Percentiles rank a stretch among this genome's conserved stretches.
Evolutionary conservation across 306 rosid species (phyloP).

Genomic region (Fragaria nilgerrensis): DNA sequence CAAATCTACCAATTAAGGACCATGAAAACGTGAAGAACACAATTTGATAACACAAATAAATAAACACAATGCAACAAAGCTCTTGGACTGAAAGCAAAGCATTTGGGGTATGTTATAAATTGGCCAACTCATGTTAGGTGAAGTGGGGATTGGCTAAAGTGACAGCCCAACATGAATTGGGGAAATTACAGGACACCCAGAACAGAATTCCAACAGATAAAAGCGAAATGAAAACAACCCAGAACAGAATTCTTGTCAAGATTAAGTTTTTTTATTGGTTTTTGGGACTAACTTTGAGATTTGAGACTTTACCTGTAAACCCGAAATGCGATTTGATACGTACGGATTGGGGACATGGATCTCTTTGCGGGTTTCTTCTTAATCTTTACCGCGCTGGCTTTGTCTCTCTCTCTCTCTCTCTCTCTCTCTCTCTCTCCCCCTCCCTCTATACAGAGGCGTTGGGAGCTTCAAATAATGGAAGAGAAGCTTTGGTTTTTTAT

Average conservation of each 20-base stretch:
- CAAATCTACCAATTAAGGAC: slow-evolving; percentile 25
- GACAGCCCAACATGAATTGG: slow-evolving; percentile 52
- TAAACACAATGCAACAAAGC: slow-evolving; percentile 44
- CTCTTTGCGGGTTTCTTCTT: slow-evolving; percentile 35
- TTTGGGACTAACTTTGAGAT: slow-evolving; percentile 27
- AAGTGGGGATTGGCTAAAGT: slow-evolving; percentile 45
- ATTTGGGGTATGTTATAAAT: slow-evolving; percentile 13
- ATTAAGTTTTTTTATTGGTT: slow-evolving; percentile 2
- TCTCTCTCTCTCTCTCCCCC: not conserved
- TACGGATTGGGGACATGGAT: slow-evolving; percentile 45
- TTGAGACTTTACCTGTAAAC: slow-evolving; percentile 45
- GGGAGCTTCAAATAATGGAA: slow-evolving; percentile 37
- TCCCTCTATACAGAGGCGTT: slow-evolving; percentile 32
- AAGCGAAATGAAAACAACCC: slow-evolving; percentile 50
- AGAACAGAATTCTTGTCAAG: slow-evolving; percentile 12
- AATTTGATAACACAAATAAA: slow-evolving; percentile 5
- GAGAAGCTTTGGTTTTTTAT: not conserved
- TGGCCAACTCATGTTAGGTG: slow-evolving; percentile 38
- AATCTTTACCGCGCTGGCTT: slow-evolving; percentile 4
- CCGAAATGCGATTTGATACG: slow-evolving; percentile 32
- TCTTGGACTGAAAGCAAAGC: slow-evolving; percentile 67
- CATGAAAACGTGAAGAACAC: not conserved
- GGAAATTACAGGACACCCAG: slow-evolving; percentile 22
- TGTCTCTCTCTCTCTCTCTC: slow-evolving; percentile 18
- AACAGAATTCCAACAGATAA: slow-evolving; percentile 33